phyloP scores from a whole-genome alignment of 176 grass and related monocot species.

The Urochloa ruziziensis region DNA sequence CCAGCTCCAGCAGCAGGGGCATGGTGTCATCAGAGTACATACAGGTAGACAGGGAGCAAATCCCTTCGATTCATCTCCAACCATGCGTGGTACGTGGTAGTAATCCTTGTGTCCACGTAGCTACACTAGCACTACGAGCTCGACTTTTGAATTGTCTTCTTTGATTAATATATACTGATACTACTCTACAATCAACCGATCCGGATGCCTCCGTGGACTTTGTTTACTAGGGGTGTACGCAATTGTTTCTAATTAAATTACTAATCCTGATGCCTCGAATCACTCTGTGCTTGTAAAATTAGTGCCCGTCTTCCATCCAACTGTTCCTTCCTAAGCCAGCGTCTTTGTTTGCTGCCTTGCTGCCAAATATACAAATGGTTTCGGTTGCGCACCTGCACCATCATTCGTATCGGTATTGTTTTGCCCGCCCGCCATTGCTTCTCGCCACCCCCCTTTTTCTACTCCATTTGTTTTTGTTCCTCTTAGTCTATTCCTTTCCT shows the following conservation, averaged over 20 bases:
- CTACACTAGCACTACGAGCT: not conserved
- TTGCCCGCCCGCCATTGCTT: not conserved
- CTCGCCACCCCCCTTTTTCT: not conserved
- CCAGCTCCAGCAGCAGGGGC: no score
- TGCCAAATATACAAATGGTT: not conserved
- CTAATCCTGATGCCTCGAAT: not conserved
- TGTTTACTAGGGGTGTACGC: not conserved
- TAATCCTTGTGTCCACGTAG: not conserved
- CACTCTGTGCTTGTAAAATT: not conserved
- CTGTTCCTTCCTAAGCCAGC: not conserved
- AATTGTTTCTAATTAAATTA: not conserved
- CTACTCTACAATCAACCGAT: not conserved
- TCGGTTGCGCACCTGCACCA: conserved; percentile 2
- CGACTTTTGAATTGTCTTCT: not conserved
- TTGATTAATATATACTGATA: not conserved
- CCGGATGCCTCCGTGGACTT: not conserved
- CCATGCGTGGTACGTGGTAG: not conserved
- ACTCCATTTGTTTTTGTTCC: not conserved
- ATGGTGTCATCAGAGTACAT: no score
- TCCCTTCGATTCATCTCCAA: no score
- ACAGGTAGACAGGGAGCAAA: no score
- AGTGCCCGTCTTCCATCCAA: not conserved
- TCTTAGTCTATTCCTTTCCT: not conserved
- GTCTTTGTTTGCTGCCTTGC: not conserved
- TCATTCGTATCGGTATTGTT: not conserved